Percentiles rank a stretch among this genome's conserved stretches.
Conservation (phyloP, 805 yeast genomes). For the Ogataea methanolica region DNA sequence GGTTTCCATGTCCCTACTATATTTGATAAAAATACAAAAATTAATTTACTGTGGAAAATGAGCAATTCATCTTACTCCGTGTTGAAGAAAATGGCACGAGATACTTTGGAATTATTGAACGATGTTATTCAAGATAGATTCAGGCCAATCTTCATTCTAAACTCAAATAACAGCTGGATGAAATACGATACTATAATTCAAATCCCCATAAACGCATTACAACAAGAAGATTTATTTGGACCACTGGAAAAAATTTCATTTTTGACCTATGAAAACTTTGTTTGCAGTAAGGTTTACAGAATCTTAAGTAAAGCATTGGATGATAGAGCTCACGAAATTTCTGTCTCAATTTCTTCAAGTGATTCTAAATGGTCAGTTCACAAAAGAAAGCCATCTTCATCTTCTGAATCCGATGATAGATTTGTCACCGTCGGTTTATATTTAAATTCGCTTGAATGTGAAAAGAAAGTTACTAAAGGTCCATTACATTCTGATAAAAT, state of each 20-base stretch:
- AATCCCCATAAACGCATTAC: constrained; percentile 41
- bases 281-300: constrained; percentile 56
- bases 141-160: constrained; percentile 66
- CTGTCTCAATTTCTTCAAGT: constrained; percentile 22
- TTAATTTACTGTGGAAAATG: constrained; percentile 81
- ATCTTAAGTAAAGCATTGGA: constrained; percentile 56
- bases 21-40: constrained; percentile 69
- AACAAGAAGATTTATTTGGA: constrained; percentile 46
- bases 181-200: constrained; percentile 63
- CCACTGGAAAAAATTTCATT: constrained; percentile 70
- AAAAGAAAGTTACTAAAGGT: constrained; percentile 81
- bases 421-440: constrained; percentile 55
- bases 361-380: constrained; percentile 34
- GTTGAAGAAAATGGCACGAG: constrained; percentile 60
- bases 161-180: constrained; percentile 46
- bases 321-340: constrained; percentile 38
- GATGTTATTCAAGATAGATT: constrained; percentile 84
- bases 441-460: constrained; percentile 68
- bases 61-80: constrained; percentile 58
- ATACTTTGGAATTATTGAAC: constrained; percentile 63
- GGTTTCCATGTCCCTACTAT: constrained; percentile 74
- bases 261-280: constrained; percentile 61
- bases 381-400: constrained; percentile 48
- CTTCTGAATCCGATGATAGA: constrained; percentile 23
- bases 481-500: constrained; percentile 62